Evolutionary conservation across 345 rosid species (phyloP).

Genomic region (Microcos paniculata): DNA sequence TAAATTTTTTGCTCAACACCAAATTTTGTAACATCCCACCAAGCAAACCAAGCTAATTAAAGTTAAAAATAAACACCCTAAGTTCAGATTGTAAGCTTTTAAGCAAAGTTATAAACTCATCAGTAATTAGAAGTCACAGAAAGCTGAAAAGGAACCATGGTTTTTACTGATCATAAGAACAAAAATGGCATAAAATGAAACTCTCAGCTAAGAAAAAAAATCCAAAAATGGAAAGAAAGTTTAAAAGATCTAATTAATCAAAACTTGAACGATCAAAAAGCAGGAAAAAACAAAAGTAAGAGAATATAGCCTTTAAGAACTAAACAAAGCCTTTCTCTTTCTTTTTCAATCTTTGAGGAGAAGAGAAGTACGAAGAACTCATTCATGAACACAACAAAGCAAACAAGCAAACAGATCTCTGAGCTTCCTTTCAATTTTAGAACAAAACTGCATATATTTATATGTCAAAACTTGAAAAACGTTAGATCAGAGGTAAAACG

Average conservation of each 20-base stretch:
- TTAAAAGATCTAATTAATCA: neutral
- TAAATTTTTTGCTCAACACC: neutral
- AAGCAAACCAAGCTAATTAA: neutral
- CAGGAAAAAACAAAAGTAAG: neutral
- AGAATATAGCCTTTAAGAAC: neutral
- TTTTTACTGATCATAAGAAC: too few relatives aligned
- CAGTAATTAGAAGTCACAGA: too few relatives aligned
- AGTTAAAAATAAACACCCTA: too few relatives aligned
- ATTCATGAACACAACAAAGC: neutral
- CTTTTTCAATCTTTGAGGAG: neutral
- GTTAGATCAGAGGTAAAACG: slow-evolving; percentile 4
- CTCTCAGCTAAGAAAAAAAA: neutral
- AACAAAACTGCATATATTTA: slow-evolving; percentile 11
- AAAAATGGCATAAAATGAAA: neutral
- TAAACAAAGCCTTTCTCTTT: neutral
- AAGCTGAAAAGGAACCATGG: neutral
- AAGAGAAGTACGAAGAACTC: neutral
- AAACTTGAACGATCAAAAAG: neutral
- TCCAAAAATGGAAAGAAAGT: neutral
- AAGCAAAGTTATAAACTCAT: too few relatives aligned
- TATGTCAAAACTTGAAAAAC: slow-evolving; percentile 16
- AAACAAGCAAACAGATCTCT: neutral
- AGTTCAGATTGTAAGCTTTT: too few relatives aligned
- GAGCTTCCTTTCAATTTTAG: neutral
- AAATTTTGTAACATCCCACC: neutral